Evolutionary conservation across 225 moss, liverwort and hornwort genomes (phyloP).

Genomic region (Asterella californica): DNA sequence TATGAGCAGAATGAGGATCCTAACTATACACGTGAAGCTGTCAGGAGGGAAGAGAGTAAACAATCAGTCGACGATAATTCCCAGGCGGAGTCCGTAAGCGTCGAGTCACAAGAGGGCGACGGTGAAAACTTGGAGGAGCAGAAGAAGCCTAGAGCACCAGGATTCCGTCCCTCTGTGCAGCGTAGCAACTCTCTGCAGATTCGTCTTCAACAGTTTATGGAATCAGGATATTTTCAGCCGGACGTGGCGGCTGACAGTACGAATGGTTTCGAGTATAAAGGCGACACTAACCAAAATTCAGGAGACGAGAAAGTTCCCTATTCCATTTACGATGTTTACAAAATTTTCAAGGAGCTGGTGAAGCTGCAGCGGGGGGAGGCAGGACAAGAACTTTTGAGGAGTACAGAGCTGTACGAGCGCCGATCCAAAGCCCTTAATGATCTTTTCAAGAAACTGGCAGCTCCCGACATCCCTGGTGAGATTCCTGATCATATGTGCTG

Average conservation of each 20-base stretch:
- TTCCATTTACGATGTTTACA: constrained; percentile 42
- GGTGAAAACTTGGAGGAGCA: background rate
- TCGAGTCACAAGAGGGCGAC: background rate
- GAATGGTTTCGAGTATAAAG: background rate
- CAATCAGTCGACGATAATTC: background rate
- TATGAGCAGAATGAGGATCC: background rate
- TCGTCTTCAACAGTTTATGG: background rate
- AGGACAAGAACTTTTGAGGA: constrained; percentile 42
- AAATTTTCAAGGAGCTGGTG: constrained; percentile 42
- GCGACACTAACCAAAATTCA: background rate
- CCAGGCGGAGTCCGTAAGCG: background rate
- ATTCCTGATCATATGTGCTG: constrained; percentile 84
- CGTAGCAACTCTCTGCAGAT: constrained; percentile 6
- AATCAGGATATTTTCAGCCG: background rate
- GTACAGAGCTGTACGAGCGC: constrained; percentile 48
- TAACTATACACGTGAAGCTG: background rate
- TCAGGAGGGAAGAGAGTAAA: background rate
- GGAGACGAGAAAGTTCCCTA: constrained; percentile 33
- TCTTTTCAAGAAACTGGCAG: constrained; percentile 58
- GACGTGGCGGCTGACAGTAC: background rate
- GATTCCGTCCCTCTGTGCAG: background rate
- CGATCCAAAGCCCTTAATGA: constrained; percentile 48
- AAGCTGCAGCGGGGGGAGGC: constrained; percentile 45
- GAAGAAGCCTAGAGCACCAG: background rate
- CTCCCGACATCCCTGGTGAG: constrained; percentile 56